Evolutionary conservation across 1,284 basidiomycete genomes (phyloP).

Genomic region (Ustilago bromivora): DNA sequence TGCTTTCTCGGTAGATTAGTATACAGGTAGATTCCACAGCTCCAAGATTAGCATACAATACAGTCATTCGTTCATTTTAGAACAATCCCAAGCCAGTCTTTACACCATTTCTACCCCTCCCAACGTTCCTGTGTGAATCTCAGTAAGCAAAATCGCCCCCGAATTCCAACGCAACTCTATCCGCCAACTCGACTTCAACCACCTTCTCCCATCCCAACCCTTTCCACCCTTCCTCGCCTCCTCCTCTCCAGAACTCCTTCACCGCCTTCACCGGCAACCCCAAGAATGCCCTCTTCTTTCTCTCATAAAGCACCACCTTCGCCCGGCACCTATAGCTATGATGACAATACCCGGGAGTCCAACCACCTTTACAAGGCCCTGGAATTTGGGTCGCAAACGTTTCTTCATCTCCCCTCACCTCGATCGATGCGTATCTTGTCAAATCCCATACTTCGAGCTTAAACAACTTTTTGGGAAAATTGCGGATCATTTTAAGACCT

Average conservation of each 20-base stretch:
- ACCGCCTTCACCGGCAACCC: not conserved
- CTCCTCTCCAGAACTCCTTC: not conserved
- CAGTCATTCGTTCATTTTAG: not conserved
- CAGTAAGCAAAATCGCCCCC: conserved; percentile 41
- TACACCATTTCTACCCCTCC: not conserved
- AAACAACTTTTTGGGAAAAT: conserved; percentile 23
- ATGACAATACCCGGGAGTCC: conserved; percentile 44
- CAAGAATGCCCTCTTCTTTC: not conserved
- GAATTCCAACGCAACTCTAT: conserved; percentile 48
- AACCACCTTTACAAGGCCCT: conserved; percentile 27
- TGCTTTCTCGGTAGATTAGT: not conserved
- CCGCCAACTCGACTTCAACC: conserved; percentile 9
- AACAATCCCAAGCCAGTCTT: not conserved
- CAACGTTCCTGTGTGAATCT: not conserved
- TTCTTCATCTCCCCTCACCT: conserved; percentile 13
- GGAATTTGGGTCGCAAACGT: conserved; percentile 43
- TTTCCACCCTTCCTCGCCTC: conserved; percentile 2
- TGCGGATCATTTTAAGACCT: conserved; percentile 22
- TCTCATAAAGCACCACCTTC: conserved; percentile 14
- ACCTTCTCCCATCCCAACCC: conserved; percentile 24
- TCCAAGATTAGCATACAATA: not conserved
- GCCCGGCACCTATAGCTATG: conserved; percentile 39
- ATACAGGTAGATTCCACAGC: not conserved
- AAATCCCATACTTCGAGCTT: conserved; percentile 34
- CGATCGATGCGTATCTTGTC: conserved; percentile 24